A percentile compares a stretch with the other conserved stretches of the same genome.
Evolutionary conservation across 2,329 filamentous ascomycete species (phyloP).

Genomic region (Diaporthe caulivora): DNA sequence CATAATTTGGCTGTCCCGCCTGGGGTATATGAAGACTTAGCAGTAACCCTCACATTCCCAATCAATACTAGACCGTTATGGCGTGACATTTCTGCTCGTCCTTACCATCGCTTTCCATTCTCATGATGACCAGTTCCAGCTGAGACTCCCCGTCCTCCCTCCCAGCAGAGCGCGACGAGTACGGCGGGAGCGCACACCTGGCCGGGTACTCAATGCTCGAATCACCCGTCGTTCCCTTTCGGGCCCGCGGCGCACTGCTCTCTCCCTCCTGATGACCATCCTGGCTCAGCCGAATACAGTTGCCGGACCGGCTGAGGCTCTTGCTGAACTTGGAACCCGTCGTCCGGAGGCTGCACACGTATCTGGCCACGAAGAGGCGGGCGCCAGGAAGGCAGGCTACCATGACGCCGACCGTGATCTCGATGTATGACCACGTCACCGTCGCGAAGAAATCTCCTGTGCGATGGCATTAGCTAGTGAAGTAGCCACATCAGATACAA

Average conservation of each 20-base stretch:
- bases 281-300: neutral
- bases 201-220: neutral
- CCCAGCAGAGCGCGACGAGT: neutral
- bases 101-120: neutral
- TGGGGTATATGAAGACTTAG: neutral
- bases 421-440: slow-evolving; percentile 3
- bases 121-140: slow-evolving; percentile 2
- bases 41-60: neutral
- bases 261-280: neutral
- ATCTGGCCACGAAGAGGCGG: slow-evolving; percentile 4
- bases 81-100: neutral
- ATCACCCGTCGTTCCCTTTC: neutral
- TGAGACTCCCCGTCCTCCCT: neutral
- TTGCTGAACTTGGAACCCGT: neutral
- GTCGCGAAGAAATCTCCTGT: neutral
- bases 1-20: too few relatives aligned
- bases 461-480: neutral
- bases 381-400: slow-evolving; percentile 24
- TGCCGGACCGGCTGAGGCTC: slow-evolving; percentile 18
- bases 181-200: neutral
- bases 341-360: neutral
- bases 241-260: too few relatives aligned
- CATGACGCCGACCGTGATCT: slow-evolving; percentile 19
- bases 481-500: too few relatives aligned
- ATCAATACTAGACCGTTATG: neutral